Evolutionary conservation across 371 early-diverging fungal genomes (phyloP), one percentile per base, ranked within the genome.

Genomic region (Circinella umbellata): DNA sequence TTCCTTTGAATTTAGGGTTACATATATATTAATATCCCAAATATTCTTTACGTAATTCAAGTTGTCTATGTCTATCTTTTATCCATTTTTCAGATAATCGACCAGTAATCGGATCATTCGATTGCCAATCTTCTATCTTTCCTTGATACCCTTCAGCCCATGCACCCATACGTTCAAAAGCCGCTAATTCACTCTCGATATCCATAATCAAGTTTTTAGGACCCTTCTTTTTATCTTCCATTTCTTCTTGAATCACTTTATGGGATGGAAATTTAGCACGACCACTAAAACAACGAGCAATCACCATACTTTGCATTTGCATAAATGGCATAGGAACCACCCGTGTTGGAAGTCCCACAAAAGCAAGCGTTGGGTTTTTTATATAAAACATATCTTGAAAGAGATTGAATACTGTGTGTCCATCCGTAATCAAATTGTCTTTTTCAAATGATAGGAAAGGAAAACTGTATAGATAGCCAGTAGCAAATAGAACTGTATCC

Each of bases 391-490:
- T 62, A 38, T 80, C 74, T 48, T 79, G 69, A 69, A 81, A 84
- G n/a, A 90, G 59, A 59, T 86, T 79, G 14, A 73, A 63, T 7
- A 87, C 84, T 14, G 73, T 76, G 38, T 80, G 77, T 3, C 85
- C 86, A 34, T 86, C 80, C 38, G 70, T 38, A 20, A 86, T 72
- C 54, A 83, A 57, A 3, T 34, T 37, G 35, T 69, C 67, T 48
- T 71, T 47, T 36, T 76, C 73, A 46, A 76, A 75, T 15, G 64
- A 71, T 13, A 85, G 61, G 61, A 90, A 91, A 8, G 92, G 92
- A 63, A 79, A 86, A 8, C 82, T 79, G 60, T 80, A 88, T 0
- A 86, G 73, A 67, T 88, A 90, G 0, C 90, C 92, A 0, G 92
- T 91, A 15, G 87, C 89, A 67, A 86, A 89, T 0, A 91, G 72